phyloP scores from a whole-genome alignment of 169 alveolate genomes.

The Eimeria tenella region DNA sequence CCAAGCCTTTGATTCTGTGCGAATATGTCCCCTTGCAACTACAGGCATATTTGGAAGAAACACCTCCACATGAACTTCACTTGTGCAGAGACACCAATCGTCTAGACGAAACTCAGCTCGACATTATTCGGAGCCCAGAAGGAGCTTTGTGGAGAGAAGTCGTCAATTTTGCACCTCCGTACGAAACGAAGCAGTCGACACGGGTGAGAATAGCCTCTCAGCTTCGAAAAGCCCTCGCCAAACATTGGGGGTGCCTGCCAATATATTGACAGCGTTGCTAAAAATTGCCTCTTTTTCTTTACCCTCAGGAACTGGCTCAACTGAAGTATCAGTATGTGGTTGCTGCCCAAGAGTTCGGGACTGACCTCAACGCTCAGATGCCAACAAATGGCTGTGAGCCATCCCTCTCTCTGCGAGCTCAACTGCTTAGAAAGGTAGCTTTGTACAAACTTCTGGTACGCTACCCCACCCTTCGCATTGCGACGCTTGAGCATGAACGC shows the following conservation, averaged over 20 bases:
- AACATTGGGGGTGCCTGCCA: background rate
- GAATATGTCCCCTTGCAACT: background rate
- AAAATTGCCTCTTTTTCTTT: background rate
- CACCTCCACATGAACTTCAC: slow-evolving; percentile 54
- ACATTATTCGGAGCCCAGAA: slow-evolving; percentile 62
- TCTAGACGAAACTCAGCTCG: slow-evolving; percentile 64
- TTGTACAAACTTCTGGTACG: slow-evolving; percentile 75
- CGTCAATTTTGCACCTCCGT: slow-evolving; percentile 55
- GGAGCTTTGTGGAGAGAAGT: slow-evolving; percentile 75
- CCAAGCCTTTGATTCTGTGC: background rate
- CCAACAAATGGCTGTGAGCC: slow-evolving; percentile 58
- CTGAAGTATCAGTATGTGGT: slow-evolving; percentile 75
- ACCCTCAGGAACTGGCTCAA: slow-evolving; percentile 61
- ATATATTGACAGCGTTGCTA: background rate
- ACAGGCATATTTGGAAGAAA: slow-evolving; percentile 74
- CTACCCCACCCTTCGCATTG: slow-evolving; percentile 75
- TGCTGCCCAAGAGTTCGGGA: slow-evolving; percentile 78
- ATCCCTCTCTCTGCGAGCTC: slow-evolving; percentile 48
- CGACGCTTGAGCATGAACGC: slow-evolving; percentile 75
- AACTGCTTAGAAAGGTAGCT: slow-evolving; percentile 56
- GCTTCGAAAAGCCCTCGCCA: background rate
- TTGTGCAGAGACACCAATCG: slow-evolving; percentile 73
- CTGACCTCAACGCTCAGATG: slow-evolving; percentile 62
- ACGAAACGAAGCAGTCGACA: slow-evolving; percentile 66
- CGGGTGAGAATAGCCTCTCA: slow-evolving; percentile 29